phyloP scores from a whole-genome alignment of 1,284 basidiomycete genomes.

The Tilletia indica region DNA sequence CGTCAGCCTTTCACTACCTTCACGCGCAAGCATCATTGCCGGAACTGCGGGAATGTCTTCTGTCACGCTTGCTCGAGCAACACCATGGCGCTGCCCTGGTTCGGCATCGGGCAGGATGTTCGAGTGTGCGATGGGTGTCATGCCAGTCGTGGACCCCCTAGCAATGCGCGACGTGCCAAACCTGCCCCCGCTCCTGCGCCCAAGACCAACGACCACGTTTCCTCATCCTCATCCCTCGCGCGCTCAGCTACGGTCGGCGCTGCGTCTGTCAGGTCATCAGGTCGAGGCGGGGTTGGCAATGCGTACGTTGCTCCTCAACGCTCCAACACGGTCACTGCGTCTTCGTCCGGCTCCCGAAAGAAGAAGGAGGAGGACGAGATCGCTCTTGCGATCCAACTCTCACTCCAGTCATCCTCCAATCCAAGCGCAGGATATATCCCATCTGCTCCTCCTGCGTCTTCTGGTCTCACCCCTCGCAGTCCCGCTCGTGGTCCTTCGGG shows the following conservation, averaged over 20 bases:
- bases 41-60: slow-evolving; percentile 96
- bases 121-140: slow-evolving; percentile 87
- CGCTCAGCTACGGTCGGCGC: slow-evolving; percentile 33
- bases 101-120: slow-evolving; percentile 88
- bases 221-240: slow-evolving; percentile 26
- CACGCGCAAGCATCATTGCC: slow-evolving; percentile 96
- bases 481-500: slow-evolving; percentile 46
- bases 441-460: slow-evolving; percentile 61
- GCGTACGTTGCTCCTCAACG: slow-evolving; percentile 42
- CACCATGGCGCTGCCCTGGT: slow-evolving; percentile 80
- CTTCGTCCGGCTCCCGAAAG: slow-evolving; percentile 47
- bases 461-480: slow-evolving; percentile 61
- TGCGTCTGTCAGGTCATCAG: slow-evolving; percentile 30
- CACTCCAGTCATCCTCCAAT: slow-evolving; percentile 61
- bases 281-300: slow-evolving; percentile 33
- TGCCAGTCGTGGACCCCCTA: slow-evolving; percentile 30
- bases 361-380: slow-evolving; percentile 76
- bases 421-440: slow-evolving; percentile 65
- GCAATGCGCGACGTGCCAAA: slow-evolving; percentile 8
- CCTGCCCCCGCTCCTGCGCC: slow-evolving; percentile 24
- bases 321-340: slow-evolving; percentile 45
- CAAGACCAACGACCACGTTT: slow-evolving; percentile 28
- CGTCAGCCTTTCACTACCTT: slow-evolving; percentile 88
- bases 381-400: slow-evolving; percentile 87
- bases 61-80: slow-evolving; percentile 90